Evolutionary conservation across 2,329 filamentous ascomycete species (phyloP), one percentile per base, ranked within the genome.

Genomic region (Colletotrichum horii): DNA sequence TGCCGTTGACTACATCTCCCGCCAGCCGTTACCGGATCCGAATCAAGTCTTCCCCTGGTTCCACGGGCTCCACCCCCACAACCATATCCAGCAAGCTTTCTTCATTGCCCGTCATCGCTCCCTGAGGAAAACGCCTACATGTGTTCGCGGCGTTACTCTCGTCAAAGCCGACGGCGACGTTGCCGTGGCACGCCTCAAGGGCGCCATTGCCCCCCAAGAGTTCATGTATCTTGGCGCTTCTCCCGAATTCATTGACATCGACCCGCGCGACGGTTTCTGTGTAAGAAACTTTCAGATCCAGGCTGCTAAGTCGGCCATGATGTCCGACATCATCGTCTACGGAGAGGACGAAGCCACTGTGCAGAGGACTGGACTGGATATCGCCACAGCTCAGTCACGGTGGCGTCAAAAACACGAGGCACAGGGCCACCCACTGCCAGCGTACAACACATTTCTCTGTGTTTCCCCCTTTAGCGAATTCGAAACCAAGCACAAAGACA

Each of bases 231-330:
- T 69, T 26, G 79, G 87, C 4, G 82, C 81, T 4, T 84, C 85
- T 19, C 85, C 90, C 60, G 89, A 92, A 26, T 98, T 99, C 81
- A 86, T 96, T 76, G 95, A 98, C 58, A 90, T 93, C 55, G 97
- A 99, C 81, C 97, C 97, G 2, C 91, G 88, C 71, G 95, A 98
- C 78, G 97, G 97, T 11, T 98, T 98, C 82, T 98, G 95, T 6
- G 96, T 98, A 58, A 92, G 97, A 61, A 98, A 98, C 83, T 99
- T 99, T 82, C 96, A 98, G 80, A 98, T 98, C 52, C 97, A 99
- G 84, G 91, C 95, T 0, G 94, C 94, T 74, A 99, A 99, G 83
- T 88, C 95, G 78, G 96, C 96, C 70, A 92, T 94, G 78, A 91
- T 97, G 11, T 98, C 96, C 1, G 97, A 99, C 83, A 95, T 99